phyloP scores from a whole-genome alignment of 192 early-diverging fungal species.

The Coemansia reversa region DNA sequence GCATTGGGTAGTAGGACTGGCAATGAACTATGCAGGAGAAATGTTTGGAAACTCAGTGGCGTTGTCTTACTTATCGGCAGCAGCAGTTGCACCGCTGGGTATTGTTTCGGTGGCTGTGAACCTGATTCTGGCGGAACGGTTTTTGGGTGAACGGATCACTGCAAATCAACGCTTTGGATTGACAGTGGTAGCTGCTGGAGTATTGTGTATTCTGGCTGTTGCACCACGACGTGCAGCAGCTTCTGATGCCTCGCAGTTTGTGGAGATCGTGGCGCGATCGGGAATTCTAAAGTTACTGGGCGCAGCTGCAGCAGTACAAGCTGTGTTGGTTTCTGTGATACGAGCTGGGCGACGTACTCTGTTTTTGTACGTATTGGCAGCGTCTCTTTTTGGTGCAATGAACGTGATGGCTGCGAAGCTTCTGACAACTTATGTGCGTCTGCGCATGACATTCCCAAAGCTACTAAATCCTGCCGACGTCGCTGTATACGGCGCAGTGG shows the following conservation, averaged over 20 bases:
- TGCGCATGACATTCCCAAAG: slow-evolving; percentile 21
- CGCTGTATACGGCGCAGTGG: slow-evolving; percentile 37
- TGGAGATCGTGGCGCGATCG: slow-evolving; percentile 33
- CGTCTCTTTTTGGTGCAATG: slow-evolving; percentile 51
- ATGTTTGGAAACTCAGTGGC: slow-evolving; percentile 51
- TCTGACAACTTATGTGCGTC: slow-evolving; percentile 45
- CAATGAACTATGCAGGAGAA: slow-evolving; percentile 51
- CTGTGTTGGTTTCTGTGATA: slow-evolving; percentile 26
- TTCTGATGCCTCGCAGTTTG: slow-evolving; percentile 32
- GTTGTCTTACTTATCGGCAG: slow-evolving; percentile 49
- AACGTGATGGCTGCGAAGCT: slow-evolving; percentile 54
- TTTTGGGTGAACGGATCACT: slow-evolving; percentile 49
- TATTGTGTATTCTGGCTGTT: slow-evolving; percentile 42
- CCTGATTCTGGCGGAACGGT: slow-evolving; percentile 43
- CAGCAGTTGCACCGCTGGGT: slow-evolving; percentile 51
- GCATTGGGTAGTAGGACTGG: slow-evolving; percentile 39
- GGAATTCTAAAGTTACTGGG: slow-evolving; percentile 35
- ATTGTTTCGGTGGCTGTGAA: slow-evolving; percentile 49
- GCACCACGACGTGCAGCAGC: slow-evolving; percentile 43
- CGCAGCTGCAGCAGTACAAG: slow-evolving; percentile 20
- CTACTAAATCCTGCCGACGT: slow-evolving; percentile 43
- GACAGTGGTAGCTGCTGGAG: slow-evolving; percentile 42
- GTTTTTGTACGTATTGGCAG: slow-evolving; percentile 40
- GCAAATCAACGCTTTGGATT: slow-evolving; percentile 47
- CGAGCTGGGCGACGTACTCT: slow-evolving; percentile 28